These are phyloP conservation scores for Teratosphaeria gauchensis DNA, from an alignment of 2,329 filamentous ascomycete species.

Conservation along the genomic window DNA sequence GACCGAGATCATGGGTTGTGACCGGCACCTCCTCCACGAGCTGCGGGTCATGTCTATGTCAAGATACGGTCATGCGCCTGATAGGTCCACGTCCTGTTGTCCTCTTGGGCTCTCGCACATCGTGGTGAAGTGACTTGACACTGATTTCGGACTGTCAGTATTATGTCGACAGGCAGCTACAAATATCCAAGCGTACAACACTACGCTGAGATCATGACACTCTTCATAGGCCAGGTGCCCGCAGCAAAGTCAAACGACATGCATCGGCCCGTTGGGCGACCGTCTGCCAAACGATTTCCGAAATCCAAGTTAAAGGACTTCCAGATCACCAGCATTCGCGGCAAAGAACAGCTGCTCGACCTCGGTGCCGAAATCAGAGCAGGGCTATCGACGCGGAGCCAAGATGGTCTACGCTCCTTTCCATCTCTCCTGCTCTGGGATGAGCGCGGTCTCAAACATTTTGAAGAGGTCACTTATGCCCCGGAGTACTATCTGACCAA, in stretches of 20 bases:
- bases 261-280: not conserved
- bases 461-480: constrained; percentile 1
- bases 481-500: constrained; percentile 1
- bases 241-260: not conserved
- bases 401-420: not conserved
- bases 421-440: constrained; percentile 1
- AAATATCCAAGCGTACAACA: not conserved
- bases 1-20: not conserved
- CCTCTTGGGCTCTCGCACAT: not conserved
- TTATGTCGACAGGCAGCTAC: not conserved
- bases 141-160: not conserved
- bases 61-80: not conserved
- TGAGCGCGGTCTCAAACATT: not conserved
- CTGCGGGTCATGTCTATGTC: not conserved
- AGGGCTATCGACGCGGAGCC: not conserved
- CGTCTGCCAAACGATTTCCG: not conserved
- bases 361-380: not conserved
- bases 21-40: not conserved
- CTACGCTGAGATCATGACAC: not conserved
- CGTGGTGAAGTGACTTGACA: not conserved
- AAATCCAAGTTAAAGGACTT: not conserved
- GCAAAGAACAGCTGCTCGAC: not conserved
- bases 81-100: not conserved
- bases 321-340: not conserved
- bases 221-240: not conserved